phyloP scores from a whole-genome alignment of 108 stramenopile species.

The Cyclostephanos invisitatus region DNA sequence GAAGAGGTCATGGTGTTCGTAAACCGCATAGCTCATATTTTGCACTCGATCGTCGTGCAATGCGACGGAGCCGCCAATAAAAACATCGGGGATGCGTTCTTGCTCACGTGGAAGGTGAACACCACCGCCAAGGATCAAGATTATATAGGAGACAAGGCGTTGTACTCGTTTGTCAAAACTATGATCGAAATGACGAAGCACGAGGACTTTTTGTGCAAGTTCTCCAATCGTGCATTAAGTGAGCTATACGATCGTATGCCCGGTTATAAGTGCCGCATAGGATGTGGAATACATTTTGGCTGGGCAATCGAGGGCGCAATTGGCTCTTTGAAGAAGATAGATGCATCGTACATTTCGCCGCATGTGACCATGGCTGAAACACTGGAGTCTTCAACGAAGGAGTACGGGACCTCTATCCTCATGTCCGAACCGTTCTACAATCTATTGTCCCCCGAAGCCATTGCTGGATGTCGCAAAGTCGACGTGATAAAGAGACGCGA shows the following conservation, averaged over 20 bases:
- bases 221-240: conserved; percentile 51
- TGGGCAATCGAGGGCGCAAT: conserved; percentile 88
- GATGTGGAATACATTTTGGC: conserved; percentile 77
- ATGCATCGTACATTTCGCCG: conserved; percentile 81
- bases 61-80: conserved; percentile 76
- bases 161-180: conserved; percentile 59
- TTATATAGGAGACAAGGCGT: conserved; percentile 54
- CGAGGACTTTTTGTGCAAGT: conserved; percentile 62
- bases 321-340: conserved; percentile 74
- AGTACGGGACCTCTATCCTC: conserved; percentile 63
- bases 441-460: conserved; percentile 44
- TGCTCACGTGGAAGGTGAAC: conserved; percentile 78
- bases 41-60: conserved; percentile 63
- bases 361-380: conserved; percentile 73
- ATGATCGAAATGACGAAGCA: conserved; percentile 62
- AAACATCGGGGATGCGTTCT: conserved; percentile 85
- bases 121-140: conserved; percentile 33
- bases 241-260: conserved; percentile 61
- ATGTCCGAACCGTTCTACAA: conserved; percentile 60
- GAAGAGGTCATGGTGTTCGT: conserved; percentile 87
- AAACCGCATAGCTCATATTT: conserved; percentile 67
- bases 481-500: conserved; percentile 40
- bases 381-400: conserved; percentile 69
- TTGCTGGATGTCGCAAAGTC: conserved; percentile 47
- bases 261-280: conserved; percentile 66